A percentile compares a stretch with the other conserved stretches of the same genome.
phyloP scores from a whole-genome alignment of 371 early-diverging fungal species.

The Haplosporangium sp. region DNA sequence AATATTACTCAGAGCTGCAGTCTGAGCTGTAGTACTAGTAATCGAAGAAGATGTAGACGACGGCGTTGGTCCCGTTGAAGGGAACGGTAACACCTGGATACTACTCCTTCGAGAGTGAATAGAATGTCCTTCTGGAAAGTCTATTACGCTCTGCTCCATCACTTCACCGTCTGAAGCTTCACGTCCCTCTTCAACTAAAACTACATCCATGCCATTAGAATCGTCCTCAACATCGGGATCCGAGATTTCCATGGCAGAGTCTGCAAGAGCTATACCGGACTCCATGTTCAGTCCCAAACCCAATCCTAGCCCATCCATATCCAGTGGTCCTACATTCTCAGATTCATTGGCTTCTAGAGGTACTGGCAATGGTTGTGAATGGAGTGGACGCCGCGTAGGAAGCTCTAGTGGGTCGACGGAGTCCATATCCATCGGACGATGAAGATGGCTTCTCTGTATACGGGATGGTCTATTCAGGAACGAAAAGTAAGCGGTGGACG shows the following conservation, averaged over 20 bases:
- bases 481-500: slow-evolving; percentile 47
- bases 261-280: background rate
- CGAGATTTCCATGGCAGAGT: background rate
- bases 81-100: slow-evolving; percentile 19
- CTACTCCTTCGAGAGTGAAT: slow-evolving; percentile 49
- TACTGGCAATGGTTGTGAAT: slow-evolving; percentile 3
- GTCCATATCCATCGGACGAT: slow-evolving; percentile 41
- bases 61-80: background rate
- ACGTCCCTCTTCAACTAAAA: slow-evolving; percentile 39
- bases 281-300: slow-evolving; percentile 9
- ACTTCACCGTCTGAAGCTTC: slow-evolving; percentile 46
- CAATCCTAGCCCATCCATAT: background rate
- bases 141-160: slow-evolving; percentile 45
- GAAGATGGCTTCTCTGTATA: slow-evolving; percentile 25
- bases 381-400: slow-evolving; percentile 5
- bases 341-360: background rate
- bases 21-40: background rate
- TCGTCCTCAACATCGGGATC: slow-evolving; percentile 12
- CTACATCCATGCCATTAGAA: slow-evolving; percentile 26
- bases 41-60: background rate
- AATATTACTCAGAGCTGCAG: slow-evolving; percentile 7
- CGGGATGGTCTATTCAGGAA: slow-evolving; percentile 47
- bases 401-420: slow-evolving; percentile 37
- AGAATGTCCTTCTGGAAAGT: slow-evolving; percentile 43
- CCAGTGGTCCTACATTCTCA: background rate